Percentiles rank a stretch among this genome's conserved stretches.
Evolutionary conservation across 352 stramenopile species (phyloP).

Genomic region (Globisporangium splendens): DNA sequence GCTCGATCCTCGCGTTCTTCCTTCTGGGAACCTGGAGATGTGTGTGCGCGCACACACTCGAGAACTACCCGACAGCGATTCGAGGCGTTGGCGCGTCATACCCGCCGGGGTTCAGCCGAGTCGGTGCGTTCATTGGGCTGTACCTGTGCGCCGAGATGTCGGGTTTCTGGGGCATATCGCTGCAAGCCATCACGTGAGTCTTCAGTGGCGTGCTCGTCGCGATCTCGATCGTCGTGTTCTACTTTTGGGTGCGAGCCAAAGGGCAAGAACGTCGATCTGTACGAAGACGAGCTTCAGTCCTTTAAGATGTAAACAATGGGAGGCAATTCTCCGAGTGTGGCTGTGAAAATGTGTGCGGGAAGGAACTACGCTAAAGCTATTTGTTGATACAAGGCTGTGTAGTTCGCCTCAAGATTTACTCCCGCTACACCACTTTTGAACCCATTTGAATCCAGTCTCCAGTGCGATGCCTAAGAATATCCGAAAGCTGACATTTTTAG

Average conservation of each 20-base stretch:
- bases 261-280: slow-evolving; percentile 60
- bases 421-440: no score
- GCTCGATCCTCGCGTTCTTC: slow-evolving; percentile 56
- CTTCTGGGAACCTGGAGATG: slow-evolving; percentile 61
- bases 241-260: slow-evolving; percentile 59
- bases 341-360: no score
- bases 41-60: slow-evolving; percentile 69
- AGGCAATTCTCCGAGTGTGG: no score
- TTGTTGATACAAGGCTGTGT: no score
- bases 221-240: slow-evolving; percentile 37
- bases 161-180: slow-evolving; percentile 42
- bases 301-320: not conserved
- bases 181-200: slow-evolving; percentile 61
- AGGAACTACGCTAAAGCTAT: no score
- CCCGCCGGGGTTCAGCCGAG: slow-evolving; percentile 52
- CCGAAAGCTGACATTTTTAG: no score
- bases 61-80: slow-evolving; percentile 70
- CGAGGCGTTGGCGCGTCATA: slow-evolving; percentile 61
- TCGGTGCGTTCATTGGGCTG: slow-evolving; percentile 53
- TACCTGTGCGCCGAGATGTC: slow-evolving; percentile 65
- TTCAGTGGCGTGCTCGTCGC: slow-evolving; percentile 55
- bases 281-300: slow-evolving; percentile 16
- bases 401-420: no score
- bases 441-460: no score
- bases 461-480: no score